Conservation (phyloP, 257 asterid species). For the Solanum corneliomulleri region DNA sequence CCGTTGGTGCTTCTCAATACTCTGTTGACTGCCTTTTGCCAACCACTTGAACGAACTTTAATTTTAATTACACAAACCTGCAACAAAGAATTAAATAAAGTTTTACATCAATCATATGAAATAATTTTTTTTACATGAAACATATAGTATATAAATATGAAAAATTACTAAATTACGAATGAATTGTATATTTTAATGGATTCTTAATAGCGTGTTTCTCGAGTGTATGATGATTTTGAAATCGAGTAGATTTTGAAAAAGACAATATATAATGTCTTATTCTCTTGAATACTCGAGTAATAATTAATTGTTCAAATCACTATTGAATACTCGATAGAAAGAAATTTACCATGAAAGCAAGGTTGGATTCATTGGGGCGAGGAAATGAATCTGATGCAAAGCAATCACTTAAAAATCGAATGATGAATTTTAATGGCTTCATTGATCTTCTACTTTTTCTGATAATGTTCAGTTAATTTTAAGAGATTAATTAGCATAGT, state of each 20-base stretch:
- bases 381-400: not conserved
- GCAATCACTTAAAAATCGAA: not conserved
- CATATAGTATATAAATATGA: not conserved
- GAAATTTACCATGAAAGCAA: not conserved
- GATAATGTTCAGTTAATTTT: not conserved
- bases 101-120: not conserved
- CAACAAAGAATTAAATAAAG: not conserved
- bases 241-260: too few relatives aligned
- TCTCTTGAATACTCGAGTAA: too few relatives aligned
- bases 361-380: not conserved
- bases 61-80: constrained; percentile 1
- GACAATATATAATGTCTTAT: not conserved
- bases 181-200: too few relatives aligned
- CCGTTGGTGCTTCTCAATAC: not conserved
- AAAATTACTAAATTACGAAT: not conserved
- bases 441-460: not conserved
- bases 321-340: not conserved
- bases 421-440: not conserved
- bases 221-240: not conserved
- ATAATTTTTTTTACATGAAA: not conserved
- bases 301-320: not conserved
- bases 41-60: not conserved
- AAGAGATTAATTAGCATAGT: not conserved
- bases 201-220: too few relatives aligned
- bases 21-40: not conserved